These are phyloP conservation scores for Lachancea quebecensis DNA, from an alignment of 805 yeast genomes.

Conservation along the genomic window DNA sequence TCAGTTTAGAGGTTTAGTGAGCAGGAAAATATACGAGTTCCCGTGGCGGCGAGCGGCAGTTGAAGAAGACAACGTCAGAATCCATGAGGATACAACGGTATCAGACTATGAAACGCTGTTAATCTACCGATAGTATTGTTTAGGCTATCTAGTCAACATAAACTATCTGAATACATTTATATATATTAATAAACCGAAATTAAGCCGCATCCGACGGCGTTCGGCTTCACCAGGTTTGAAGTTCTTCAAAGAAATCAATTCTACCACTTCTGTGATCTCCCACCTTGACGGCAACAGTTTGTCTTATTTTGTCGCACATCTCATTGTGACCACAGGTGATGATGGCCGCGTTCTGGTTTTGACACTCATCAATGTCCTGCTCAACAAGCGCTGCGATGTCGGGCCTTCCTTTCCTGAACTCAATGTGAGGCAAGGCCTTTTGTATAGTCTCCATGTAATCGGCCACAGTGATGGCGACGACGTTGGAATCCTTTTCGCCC, in stretches of 20 bases:
- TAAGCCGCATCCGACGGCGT: no score
- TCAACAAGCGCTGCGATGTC: constrained; percentile 33
- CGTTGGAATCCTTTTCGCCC: constrained; percentile 8
- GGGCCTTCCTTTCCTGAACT: constrained; percentile 43
- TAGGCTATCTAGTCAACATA: no score
- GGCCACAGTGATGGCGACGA: constrained; percentile 3
- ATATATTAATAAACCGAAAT: no score
- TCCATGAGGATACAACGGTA: no score
- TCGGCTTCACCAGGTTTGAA: constrained; percentile 47
- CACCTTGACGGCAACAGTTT: constrained; percentile 33
- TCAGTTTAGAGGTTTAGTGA: no score
- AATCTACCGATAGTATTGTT: no score
- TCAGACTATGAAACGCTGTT: no score
- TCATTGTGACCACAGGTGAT: constrained; percentile 50
- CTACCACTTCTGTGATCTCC: constrained; percentile 32
- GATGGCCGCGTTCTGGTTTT: constrained; percentile 38
- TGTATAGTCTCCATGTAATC: constrained; percentile 8
- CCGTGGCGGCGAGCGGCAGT: no score
- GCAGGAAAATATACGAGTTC: no score
- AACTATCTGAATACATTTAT: no score
- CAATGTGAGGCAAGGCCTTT: constrained; percentile 31
- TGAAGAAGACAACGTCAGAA: no score
- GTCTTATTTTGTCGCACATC: constrained; percentile 48
- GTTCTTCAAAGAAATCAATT: constrained; percentile 51
- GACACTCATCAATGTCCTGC: constrained; percentile 34